Conservation (phyloP, 345 rosid genomes). For the Heritiera littoralis region DNA sequence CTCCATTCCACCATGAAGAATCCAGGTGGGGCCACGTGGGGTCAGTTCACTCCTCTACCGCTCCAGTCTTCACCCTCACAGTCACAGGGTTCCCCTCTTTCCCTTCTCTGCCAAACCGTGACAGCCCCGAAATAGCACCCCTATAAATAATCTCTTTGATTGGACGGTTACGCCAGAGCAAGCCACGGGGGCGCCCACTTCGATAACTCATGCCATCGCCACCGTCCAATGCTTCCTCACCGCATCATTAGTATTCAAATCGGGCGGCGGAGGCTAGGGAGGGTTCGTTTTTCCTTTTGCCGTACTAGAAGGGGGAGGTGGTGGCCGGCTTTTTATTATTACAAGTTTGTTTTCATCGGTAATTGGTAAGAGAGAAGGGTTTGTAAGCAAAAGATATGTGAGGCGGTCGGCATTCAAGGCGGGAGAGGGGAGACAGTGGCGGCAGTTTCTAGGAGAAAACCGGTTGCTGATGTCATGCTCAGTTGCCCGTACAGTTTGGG, state of each 20-base stretch:
- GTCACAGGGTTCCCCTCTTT: neutral
- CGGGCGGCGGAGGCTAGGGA: constrained; percentile 10
- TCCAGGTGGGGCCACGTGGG: constrained; percentile 5
- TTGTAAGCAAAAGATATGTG: constrained; percentile 40
- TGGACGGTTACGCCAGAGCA: constrained; percentile 24
- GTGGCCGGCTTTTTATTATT: neutral
- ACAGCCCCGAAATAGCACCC: constrained; percentile 27
- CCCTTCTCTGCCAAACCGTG: neutral
- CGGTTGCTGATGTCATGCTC: constrained; percentile 36
- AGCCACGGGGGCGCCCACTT: neutral
- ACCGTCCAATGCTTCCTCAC: constrained; percentile 20
- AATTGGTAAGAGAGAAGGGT: constrained; percentile 24
- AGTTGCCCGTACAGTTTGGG: constrained; percentile 9
- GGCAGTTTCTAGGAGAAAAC: neutral
- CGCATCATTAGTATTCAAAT: neutral
- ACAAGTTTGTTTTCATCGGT: constrained; percentile 23
- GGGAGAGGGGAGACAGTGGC: constrained; percentile 3
- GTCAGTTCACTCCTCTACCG: neutral
- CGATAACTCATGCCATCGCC: neutral
- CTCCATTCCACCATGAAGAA: neutral
- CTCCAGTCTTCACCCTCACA: neutral
- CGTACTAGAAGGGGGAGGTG: neutral
- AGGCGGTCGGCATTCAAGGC: constrained; percentile 35
- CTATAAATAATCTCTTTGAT: constrained; percentile 28
- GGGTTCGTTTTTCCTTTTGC: neutral